These are phyloP conservation scores for Graphilbum ipis-grandicollis DNA, from an alignment of 2,329 filamentous ascomycete genomes.

Conservation along the genomic window DNA sequence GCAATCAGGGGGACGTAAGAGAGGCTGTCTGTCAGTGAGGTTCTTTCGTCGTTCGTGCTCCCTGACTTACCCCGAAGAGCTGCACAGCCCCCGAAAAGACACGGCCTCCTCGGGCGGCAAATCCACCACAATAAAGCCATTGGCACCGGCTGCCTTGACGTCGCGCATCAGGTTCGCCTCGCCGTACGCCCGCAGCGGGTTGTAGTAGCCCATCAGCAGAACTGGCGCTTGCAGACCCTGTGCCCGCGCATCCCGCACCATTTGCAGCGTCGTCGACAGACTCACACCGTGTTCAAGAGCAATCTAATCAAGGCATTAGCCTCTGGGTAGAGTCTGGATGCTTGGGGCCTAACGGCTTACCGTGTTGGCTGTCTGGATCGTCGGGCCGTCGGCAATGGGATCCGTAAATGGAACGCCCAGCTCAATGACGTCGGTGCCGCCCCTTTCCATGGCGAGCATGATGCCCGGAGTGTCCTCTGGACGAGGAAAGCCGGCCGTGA, in stretches of 20 bases:
- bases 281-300: constrained; percentile 82
- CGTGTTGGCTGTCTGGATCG: constrained; percentile 90
- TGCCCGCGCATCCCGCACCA: constrained; percentile 65
- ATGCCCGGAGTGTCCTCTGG: constrained; percentile 70
- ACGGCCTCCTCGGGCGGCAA: constrained; percentile 91
- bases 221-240: constrained; percentile 67
- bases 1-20: constrained; percentile 97
- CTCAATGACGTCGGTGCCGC: constrained; percentile 89
- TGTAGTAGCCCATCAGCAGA: constrained; percentile 97
- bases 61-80: constrained; percentile 45
- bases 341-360: constrained; percentile 34
- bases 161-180: constrained; percentile 79
- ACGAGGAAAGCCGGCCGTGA: constrained; percentile 82
- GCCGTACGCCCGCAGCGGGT: constrained; percentile 84
- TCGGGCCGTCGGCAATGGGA: constrained; percentile 92
- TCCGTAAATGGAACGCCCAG: constrained; percentile 94
- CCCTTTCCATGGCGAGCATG: constrained; percentile 76
- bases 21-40: constrained; percentile 31
- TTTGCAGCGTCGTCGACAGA: constrained; percentile 59
- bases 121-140: constrained; percentile 95
- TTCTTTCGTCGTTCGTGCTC: background rate
- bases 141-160: constrained; percentile 68
- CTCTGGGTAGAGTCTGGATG: too few species aligned
- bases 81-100: constrained; percentile 74
- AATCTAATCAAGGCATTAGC: constrained; percentile 25